Conservation (phyloP, 768 basidiomycete species). For the Mycena albidolilacea region DNA sequence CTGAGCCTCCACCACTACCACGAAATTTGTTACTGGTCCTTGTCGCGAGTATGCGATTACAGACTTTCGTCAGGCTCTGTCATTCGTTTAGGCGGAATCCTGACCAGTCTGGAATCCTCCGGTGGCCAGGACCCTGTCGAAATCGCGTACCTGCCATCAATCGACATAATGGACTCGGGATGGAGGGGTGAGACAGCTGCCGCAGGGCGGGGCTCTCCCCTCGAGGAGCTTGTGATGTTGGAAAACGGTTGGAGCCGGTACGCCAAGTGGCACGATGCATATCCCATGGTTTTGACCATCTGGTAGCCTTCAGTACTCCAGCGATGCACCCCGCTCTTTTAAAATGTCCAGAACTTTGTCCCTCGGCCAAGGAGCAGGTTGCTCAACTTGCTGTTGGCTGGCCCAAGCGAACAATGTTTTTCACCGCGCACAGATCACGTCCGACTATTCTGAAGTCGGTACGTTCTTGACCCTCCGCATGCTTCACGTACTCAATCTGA, state of each 20-base stretch:
- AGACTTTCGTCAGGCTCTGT: not conserved
- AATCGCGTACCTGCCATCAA: not conserved
- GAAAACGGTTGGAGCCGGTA: too few species aligned
- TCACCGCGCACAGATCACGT: not conserved
- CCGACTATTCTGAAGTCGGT: not conserved
- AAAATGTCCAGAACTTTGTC: slow-evolving; percentile 5
- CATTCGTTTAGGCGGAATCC: not conserved
- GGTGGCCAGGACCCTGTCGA: not conserved
- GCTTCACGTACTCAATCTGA: too few species aligned
- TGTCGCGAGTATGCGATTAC: slow-evolving; percentile 2
- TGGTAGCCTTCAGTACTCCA: not conserved
- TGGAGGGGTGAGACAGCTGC: too few species aligned
- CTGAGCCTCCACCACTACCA: slow-evolving; percentile 5
- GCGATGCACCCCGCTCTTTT: not conserved
- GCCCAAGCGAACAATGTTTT: not conserved
- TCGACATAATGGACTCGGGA: too few species aligned
- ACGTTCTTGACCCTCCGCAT: not conserved
- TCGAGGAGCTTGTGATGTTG: too few species aligned
- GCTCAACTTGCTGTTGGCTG: slow-evolving; percentile 4
- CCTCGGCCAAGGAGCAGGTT: not conserved
- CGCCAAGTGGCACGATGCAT: too few species aligned
- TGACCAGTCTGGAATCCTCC: not conserved
- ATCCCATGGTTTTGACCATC: too few species aligned
- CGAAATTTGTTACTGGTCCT: slow-evolving; percentile 18
- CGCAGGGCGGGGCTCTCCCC: too few species aligned